Evolutionary conservation across 208 protist genomes (phyloP).

Genomic region (Tritrichomonas foetus): DNA sequence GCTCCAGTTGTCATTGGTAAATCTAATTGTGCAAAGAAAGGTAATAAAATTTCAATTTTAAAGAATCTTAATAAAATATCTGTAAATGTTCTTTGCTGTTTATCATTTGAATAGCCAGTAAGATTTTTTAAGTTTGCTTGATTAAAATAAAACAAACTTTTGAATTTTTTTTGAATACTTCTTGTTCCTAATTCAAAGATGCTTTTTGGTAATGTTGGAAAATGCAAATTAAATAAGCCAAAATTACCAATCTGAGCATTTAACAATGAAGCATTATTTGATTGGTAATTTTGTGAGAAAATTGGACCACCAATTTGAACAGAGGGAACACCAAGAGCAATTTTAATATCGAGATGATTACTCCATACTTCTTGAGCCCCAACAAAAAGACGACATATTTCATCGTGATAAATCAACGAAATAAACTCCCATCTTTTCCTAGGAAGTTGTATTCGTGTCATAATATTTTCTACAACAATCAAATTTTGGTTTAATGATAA

Average conservation of each 20-base stretch:
- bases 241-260: neutral
- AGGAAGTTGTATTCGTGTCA: too few species aligned
- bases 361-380: too few species aligned
- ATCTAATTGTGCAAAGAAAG: constrained; percentile 28
- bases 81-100: neutral
- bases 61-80: neutral
- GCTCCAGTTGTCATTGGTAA: neutral
- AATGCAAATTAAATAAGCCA: neutral
- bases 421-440: too few species aligned
- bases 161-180: too few species aligned
- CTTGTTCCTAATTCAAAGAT: neutral
- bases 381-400: too few species aligned
- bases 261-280: neutral
- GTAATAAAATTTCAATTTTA: neutral
- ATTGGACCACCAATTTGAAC: too few species aligned
- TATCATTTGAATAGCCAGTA: neutral
- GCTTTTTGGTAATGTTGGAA: neutral
- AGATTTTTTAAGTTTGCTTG: neutral
- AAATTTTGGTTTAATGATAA: neutral
- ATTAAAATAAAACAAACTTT: neutral
- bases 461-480: too few species aligned
- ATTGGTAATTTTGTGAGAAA: too few species aligned
- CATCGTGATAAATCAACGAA: too few species aligned
- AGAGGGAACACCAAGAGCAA: too few species aligned
- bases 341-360: too few species aligned